Evolutionary conservation across 2,329 filamentous ascomycete species (phyloP).

Genomic region (Bipolaris gigantea): DNA sequence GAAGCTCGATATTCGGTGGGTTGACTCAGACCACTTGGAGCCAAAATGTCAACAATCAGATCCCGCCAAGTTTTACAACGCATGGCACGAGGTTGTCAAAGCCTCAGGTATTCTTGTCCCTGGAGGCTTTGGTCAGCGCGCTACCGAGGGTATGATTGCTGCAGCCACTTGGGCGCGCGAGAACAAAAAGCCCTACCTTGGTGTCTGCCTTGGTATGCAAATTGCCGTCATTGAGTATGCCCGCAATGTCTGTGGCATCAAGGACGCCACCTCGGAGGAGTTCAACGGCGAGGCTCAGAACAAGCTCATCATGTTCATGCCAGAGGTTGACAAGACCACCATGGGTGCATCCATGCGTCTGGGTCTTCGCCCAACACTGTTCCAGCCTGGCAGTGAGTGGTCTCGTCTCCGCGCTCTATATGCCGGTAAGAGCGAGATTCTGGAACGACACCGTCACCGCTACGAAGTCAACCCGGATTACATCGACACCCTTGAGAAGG

Average conservation of each 20-base stretch:
- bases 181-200: constrained; percentile 78
- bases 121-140: constrained; percentile 79
- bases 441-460: constrained; percentile 81
- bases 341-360: constrained; percentile 88
- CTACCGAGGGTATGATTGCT: constrained; percentile 86
- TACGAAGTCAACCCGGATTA: constrained; percentile 88
- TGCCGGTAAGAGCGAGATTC: constrained; percentile 53
- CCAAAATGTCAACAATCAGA: constrained; percentile 61
- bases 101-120: constrained; percentile 70
- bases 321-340: constrained; percentile 75
- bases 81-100: constrained; percentile 78
- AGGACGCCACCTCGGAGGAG: constrained; percentile 59
- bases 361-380: constrained; percentile 72
- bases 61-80: constrained; percentile 77
- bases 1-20: constrained; percentile 79
- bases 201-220: constrained; percentile 92
- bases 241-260: constrained; percentile 70
- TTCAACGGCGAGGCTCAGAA: constrained; percentile 63
- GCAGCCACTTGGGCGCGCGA: constrained; percentile 86
- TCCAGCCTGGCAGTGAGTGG: constrained; percentile 77
- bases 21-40: constrained; percentile 86
- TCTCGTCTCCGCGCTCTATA: constrained; percentile 76
- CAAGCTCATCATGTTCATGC: constrained; percentile 86
- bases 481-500: constrained; percentile 67
- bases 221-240: constrained; percentile 89